Percentiles rank a stretch among this genome's conserved stretches.
These are phyloP conservation scores for Metschnikowia amazonensis DNA, from an alignment of 805 yeast species.

Conservation along the genomic window DNA sequence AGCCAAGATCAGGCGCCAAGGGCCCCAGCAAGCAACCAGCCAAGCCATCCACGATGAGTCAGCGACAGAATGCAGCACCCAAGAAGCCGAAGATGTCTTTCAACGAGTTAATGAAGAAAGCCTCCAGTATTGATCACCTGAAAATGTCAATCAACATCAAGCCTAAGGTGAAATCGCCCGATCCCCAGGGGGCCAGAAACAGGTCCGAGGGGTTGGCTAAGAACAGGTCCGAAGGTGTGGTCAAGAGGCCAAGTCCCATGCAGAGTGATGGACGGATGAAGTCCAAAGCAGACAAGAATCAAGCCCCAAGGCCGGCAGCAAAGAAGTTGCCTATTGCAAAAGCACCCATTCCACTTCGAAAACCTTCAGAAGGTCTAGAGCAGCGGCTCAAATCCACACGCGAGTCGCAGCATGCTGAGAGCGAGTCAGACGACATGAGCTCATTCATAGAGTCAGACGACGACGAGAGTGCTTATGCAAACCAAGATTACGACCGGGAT, in stretches of 20 bases:
- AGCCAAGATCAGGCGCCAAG: neutral
- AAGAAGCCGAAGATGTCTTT: constrained; percentile 47
- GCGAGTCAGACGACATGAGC: constrained; percentile 44
- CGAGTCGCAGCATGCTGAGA: constrained; percentile 30
- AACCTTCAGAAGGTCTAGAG: constrained; percentile 54
- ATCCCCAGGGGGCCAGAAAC: neutral
- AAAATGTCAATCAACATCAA: constrained; percentile 36
- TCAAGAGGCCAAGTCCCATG: too few relatives aligned
- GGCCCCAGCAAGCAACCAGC: constrained; percentile 4
- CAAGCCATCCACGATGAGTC: neutral
- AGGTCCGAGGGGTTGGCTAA: neutral
- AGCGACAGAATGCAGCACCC: neutral
- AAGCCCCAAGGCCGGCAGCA: neutral
- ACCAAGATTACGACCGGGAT: constrained; percentile 64
- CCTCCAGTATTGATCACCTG: constrained; percentile 52
- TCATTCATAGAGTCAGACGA: constrained; percentile 52
- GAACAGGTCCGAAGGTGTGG: neutral
- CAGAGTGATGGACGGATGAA: too few relatives aligned
- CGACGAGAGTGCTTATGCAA: constrained; percentile 22
- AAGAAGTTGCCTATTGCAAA: neutral
- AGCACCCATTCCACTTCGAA: constrained; percentile 45
- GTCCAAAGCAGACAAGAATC: neutral
- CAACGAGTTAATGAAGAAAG: constrained; percentile 66
- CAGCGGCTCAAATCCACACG: constrained; percentile 31
- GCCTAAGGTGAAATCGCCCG: constrained; percentile 35